A percentile compares a stretch with the other conserved stretches of the same genome.
These are phyloP conservation scores for Camillea tinctor DNA, from an alignment of 2,329 filamentous ascomycete species.

Conservation along the genomic window DNA sequence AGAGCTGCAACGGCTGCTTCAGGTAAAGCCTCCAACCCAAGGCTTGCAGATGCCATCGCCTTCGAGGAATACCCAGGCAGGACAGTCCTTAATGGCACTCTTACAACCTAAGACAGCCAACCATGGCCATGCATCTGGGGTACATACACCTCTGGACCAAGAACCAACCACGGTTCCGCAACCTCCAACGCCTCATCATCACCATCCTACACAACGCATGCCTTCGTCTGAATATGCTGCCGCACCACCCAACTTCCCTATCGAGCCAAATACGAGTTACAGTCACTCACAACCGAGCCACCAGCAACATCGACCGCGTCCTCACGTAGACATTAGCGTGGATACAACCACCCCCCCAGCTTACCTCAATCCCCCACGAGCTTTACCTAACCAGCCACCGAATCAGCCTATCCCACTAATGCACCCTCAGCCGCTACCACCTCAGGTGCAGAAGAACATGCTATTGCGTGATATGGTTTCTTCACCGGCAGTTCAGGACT, in stretches of 20 bases:
- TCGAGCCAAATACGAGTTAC: constrained; percentile 32
- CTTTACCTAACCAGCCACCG: constrained; percentile 15
- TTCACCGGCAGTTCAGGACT: constrained; percentile 35
- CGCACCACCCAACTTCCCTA: constrained; percentile 49
- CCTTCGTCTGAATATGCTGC: constrained; percentile 46
- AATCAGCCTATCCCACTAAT: constrained; percentile 33
- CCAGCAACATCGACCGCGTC: constrained; percentile 22
- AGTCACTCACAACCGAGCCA: constrained; percentile 21
- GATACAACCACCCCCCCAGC: constrained; percentile 16
- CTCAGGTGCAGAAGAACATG: constrained; percentile 54
- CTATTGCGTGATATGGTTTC: constrained; percentile 42
- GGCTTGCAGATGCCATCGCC: constrained; percentile 39
- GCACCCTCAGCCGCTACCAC: constrained; percentile 52
- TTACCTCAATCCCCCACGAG: constrained; percentile 15
- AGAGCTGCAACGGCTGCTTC: constrained; percentile 55
- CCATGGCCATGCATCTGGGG: constrained; percentile 22
- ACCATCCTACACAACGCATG: constrained; percentile 48
- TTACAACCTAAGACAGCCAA: constrained; percentile 41
- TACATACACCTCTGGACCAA: constrained; percentile 53
- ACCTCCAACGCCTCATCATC: constrained; percentile 58
- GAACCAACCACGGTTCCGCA: constrained; percentile 47
- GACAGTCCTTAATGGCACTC: constrained; percentile 53
- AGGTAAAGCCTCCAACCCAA: constrained; percentile 53
- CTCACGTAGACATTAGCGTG: constrained; percentile 25
- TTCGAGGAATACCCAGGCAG: constrained; percentile 40